Base-by-base conservation (phyloP, 225 moss, liverwort and hornwort species). In the Asterella californica region DNA sequence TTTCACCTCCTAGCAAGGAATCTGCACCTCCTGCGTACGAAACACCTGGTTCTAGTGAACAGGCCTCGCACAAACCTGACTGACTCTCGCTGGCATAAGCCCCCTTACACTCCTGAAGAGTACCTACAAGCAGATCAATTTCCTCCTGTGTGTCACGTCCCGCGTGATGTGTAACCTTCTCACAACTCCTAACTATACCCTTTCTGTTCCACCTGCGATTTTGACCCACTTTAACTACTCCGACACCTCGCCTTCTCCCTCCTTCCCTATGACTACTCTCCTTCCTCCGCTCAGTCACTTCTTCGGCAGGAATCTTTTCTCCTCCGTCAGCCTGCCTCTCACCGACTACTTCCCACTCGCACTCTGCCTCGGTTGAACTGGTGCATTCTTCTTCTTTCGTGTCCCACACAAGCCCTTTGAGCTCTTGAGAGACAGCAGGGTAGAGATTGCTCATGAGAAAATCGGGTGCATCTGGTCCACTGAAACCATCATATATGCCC, bases 361-460 rank as follows among this genome's bases (percentile, higher is more conserved):
- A 55, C 69, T 82, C 81, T 72, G 76, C 87, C 14, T 80, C 80
- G 76, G 62, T 53, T 60, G 29, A 37, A 36, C 54, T 72, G 22
- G 53, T 37, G 18, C 49, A 24, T 24, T 71, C 71, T 77, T 81
- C 92, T 57, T 90, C 91, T 50, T 82, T 90, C 22, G 88, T 88
- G 78, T 95, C 90, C 95, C 93, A 99, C 25, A 99, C 82, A 57
- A 95, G 89, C 10, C 95, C 99, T 74, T 89, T 90, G 71, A 99
- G 93, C 80, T 95, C 99, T 70, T 91, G 85, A 72, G 90, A 92
- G 45, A 99, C 91, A 10, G 95, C 93, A 70, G 92, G 88, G 80
- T 99, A 99, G 69, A 99, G 86, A 74, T 99, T 99, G 83, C 95
- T 95, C 99, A 99, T 99, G 3, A 99, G 99, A 81, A 99, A 99